Conservation (phyloP, 345 rosid species). For the Carallia pectinifolia region DNA sequence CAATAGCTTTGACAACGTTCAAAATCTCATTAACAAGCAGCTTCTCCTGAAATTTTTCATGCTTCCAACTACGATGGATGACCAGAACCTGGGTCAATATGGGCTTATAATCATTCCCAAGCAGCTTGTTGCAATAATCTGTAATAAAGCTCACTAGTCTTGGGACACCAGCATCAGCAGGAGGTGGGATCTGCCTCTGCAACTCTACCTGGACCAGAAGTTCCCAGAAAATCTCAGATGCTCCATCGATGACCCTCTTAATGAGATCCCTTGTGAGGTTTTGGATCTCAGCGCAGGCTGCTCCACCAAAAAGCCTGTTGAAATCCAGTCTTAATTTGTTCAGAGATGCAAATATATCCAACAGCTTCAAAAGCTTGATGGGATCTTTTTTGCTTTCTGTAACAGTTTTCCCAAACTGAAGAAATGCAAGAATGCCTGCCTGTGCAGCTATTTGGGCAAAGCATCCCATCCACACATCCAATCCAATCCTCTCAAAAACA, state of each 20-base stretch:
- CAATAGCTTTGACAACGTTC: conserved; percentile 66
- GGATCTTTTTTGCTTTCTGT: conserved; percentile 95
- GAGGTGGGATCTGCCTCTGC: conserved; percentile 78
- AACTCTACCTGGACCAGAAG: conserved; percentile 84
- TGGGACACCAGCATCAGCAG: conserved; percentile 78
- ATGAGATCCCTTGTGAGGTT: conserved; percentile 94
- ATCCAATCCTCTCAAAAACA: conserved; percentile 84
- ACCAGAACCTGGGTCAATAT: conserved; percentile 72
- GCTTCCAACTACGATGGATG: conserved; percentile 95
- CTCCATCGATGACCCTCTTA: conserved; percentile 81
- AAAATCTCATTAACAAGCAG: conserved; percentile 67
- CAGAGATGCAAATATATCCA: conserved; percentile 84
- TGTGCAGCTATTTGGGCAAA: conserved; percentile 95
- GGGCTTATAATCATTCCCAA: conserved; percentile 82
- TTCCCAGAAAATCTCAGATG: conserved; percentile 95
- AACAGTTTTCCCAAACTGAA: conserved; percentile 92
- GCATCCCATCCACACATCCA: conserved; percentile 94
- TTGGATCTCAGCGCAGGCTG: conserved; percentile 88
- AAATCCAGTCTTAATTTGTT: conserved; percentile 90
- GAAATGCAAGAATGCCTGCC: conserved; percentile 91
- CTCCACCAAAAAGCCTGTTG: conserved; percentile 94
- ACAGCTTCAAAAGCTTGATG: conserved; percentile 77
- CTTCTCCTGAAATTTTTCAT: conserved; percentile 81
- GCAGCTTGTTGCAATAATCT: conserved; percentile 79
- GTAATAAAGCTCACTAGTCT: conserved; percentile 77